phyloP scores from a whole-genome alignment of 2,329 filamentous ascomycete genomes.

The Ascochyta pisi region DNA sequence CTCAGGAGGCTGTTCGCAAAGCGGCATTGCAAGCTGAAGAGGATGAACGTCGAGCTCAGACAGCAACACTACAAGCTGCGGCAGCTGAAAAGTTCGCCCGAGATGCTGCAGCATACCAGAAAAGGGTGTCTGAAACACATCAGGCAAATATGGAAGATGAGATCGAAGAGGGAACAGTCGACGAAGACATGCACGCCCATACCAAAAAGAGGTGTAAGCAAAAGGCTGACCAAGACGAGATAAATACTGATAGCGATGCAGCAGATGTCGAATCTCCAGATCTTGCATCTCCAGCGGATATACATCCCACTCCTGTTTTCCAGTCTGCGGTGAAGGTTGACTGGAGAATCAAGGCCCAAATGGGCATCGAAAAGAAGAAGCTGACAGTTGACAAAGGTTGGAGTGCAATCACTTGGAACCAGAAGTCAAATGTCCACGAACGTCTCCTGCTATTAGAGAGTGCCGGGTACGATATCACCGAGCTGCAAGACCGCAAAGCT shows the following conservation, averaged over 20 bases:
- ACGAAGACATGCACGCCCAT: neutral
- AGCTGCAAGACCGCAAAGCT: neutral
- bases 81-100: neutral
- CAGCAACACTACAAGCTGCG: neutral
- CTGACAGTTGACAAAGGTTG: conserved; percentile 5
- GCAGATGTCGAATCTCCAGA: neutral
- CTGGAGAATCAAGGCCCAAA: conserved; percentile 4
- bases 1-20: neutral
- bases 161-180: neutral
- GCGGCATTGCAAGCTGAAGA: neutral
- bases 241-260: neutral
- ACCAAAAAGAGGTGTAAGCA: neutral
- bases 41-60: neutral
- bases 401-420: conserved; percentile 13
- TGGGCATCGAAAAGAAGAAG: conserved; percentile 1
- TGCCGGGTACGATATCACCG: neutral
- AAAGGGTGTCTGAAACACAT: no score
- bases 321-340: neutral
- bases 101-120: neutral
- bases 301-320: neutral
- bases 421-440: conserved; percentile 11
- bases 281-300: neutral
- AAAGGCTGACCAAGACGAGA: neutral
- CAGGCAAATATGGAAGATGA: neutral
- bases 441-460: conserved; percentile 6